Percentiles rank a stretch among this genome's conserved stretches.
phyloP scores from a whole-genome alignment of 1,284 basidiomycete genomes.

The Ceratobasidium sp. region DNA sequence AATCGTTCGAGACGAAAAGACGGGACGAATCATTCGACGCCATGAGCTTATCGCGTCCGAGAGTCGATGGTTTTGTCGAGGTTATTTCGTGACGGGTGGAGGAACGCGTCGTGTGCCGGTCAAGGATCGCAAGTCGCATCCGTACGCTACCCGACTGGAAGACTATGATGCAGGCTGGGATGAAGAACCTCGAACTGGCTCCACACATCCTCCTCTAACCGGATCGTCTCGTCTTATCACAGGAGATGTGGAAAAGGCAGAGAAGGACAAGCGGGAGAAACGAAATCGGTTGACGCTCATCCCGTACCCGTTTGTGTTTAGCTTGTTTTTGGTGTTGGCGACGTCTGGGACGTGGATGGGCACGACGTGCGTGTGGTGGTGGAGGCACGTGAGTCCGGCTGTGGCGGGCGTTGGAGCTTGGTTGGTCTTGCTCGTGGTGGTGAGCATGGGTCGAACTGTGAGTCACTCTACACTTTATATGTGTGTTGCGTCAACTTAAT shows the following conservation, averaged over 20 bases:
- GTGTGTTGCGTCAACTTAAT: constrained; percentile 44
- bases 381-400: constrained; percentile 76
- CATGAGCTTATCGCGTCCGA: constrained; percentile 28
- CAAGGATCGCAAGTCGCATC: constrained; percentile 17
- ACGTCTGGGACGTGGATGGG: constrained; percentile 82
- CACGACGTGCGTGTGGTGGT: constrained; percentile 87
- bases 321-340: constrained; percentile 65
- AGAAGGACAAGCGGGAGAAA: neutral
- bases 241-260: neutral
- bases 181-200: constrained; percentile 2
- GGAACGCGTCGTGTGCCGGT: constrained; percentile 24
- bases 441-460: constrained; percentile 78
- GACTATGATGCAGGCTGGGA: constrained; percentile 22
- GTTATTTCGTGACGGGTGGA: constrained; percentile 14
- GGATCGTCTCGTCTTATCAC: neutral
- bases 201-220: neutral
- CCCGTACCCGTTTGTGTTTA: constrained; percentile 35
- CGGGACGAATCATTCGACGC: constrained; percentile 10
- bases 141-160: constrained; percentile 1
- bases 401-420: constrained; percentile 79
- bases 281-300: constrained; percentile 1
- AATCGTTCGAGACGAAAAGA: constrained; percentile 14
- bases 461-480: constrained; percentile 47
- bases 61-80: constrained; percentile 31
- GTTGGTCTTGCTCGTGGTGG: constrained; percentile 75